Percentiles rank a stretch among this genome's conserved stretches.
These are phyloP conservation scores for Phanerochaete sordida DNA, from an alignment of 768 basidiomycete species.

Conservation along the genomic window DNA sequence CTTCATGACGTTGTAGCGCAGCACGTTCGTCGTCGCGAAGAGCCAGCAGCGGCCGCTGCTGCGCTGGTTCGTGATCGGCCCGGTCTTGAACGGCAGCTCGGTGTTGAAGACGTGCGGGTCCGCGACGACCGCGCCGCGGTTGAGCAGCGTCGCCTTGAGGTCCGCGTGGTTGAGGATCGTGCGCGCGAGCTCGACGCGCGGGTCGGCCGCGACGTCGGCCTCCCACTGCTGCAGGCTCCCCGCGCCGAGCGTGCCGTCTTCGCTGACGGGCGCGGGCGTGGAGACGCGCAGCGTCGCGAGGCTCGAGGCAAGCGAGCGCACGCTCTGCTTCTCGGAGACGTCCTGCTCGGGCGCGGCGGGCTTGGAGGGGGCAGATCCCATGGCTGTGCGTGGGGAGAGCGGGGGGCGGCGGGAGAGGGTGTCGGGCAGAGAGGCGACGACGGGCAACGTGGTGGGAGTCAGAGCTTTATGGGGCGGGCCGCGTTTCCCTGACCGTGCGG, in stretches of 20 bases:
- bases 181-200: constrained; percentile 71
- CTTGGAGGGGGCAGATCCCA: constrained; percentile 37
- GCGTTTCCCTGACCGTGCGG: neutral
- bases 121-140: constrained; percentile 55
- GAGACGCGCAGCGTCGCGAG: constrained; percentile 13
- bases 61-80: constrained; percentile 84
- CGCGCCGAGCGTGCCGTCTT: constrained; percentile 61
- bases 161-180: constrained; percentile 70
- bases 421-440: neutral
- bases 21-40: constrained; percentile 87
- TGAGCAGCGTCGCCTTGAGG: constrained; percentile 58
- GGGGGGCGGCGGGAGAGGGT: neutral
- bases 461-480: neutral
- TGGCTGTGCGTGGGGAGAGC: constrained; percentile 14
- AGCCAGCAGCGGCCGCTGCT: constrained; percentile 93
- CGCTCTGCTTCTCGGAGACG: constrained; percentile 12
- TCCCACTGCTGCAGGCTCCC: constrained; percentile 70
- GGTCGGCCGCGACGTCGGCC: constrained; percentile 42
- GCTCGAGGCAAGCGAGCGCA: constrained; percentile 12
- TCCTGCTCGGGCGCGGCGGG: constrained; percentile 15
- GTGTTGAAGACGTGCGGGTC: constrained; percentile 83
- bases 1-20: constrained; percentile 83
- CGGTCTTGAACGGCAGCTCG: constrained; percentile 74
- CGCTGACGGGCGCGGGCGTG: constrained; percentile 42
- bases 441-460: neutral